Evolutionary conservation across 805 yeast genomes (phyloP).

Genomic region (Myxozyma geophila): DNA sequence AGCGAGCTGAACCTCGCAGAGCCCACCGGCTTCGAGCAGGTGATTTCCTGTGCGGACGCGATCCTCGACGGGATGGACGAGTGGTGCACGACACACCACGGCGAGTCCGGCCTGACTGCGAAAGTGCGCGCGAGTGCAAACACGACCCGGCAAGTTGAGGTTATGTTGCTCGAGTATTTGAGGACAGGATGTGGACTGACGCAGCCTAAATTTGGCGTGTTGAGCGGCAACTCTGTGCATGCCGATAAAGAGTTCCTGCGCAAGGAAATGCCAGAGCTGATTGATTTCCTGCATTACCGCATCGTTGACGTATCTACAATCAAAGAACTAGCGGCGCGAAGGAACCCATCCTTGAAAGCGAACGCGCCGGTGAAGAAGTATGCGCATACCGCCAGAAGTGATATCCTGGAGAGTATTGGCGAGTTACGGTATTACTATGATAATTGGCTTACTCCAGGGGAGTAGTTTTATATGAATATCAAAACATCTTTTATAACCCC

Average conservation of each 20-base stretch:
- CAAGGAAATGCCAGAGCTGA: slow-evolving; percentile 74
- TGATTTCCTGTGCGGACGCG: slow-evolving; percentile 67
- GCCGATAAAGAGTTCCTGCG: slow-evolving; percentile 86
- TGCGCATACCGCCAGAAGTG: slow-evolving; percentile 85
- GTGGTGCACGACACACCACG: slow-evolving; percentile 89
- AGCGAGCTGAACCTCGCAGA: slow-evolving; percentile 74
- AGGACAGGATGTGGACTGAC: slow-evolving; percentile 53
- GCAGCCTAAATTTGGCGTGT: slow-evolving; percentile 60
- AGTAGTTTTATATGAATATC: not conserved
- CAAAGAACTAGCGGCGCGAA: slow-evolving; percentile 78
- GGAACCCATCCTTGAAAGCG: slow-evolving; percentile 65
- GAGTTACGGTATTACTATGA: slow-evolving; percentile 80
- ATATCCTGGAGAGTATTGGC: slow-evolving; percentile 84
- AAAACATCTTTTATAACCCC: too few relatives aligned
- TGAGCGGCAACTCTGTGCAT: slow-evolving; percentile 93
- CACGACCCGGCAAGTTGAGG: slow-evolving; percentile 64
- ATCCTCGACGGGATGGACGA: slow-evolving; percentile 75
- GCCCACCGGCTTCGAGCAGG: slow-evolving; percentile 75
- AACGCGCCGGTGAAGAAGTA: slow-evolving; percentile 65
- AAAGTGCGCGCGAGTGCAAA: slow-evolving; percentile 62
- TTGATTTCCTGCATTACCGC: slow-evolving; percentile 67
- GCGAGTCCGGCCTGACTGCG: slow-evolving; percentile 71
- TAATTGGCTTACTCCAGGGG: slow-evolving; percentile 52
- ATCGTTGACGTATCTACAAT: slow-evolving; percentile 88
- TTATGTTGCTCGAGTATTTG: slow-evolving; percentile 67